Evolutionary conservation across 2,329 filamentous ascomycete genomes (phyloP).

Genomic region (Talaromyces sp.): DNA sequence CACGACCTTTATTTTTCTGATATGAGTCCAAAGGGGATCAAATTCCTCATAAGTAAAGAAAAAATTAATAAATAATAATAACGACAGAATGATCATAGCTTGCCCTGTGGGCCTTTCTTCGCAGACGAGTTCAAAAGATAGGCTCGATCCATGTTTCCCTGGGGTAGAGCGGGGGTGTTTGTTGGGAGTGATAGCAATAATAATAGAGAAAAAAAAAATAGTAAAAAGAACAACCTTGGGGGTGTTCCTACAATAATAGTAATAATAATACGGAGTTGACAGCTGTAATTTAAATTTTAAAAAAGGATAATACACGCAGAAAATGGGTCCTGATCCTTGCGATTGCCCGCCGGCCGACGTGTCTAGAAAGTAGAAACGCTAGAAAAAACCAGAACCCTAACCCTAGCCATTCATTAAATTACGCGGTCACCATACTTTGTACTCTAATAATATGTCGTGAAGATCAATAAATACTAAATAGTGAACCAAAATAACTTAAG

Average conservation of each 20-base stretch:
- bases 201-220: neutral
- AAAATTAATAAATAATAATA: neutral
- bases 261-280: neutral
- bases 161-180: neutral
- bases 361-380: neutral
- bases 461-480: no score
- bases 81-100: neutral
- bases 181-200: neutral
- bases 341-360: neutral
- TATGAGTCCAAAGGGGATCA: neutral
- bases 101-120: neutral
- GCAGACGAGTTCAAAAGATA: neutral
- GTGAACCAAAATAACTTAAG: no score
- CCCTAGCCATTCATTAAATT: no score
- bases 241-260: neutral
- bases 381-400: neutral
- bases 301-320: neutral
- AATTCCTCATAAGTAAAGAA: neutral
- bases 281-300: neutral
- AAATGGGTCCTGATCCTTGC: neutral
- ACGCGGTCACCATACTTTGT: no score
- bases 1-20: neutral
- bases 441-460: neutral
- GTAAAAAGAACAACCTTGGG: neutral
- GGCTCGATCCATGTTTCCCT: neutral